Evolutionary conservation across 805 yeast species (phyloP).

Genomic region (Kuraishia cidri): DNA sequence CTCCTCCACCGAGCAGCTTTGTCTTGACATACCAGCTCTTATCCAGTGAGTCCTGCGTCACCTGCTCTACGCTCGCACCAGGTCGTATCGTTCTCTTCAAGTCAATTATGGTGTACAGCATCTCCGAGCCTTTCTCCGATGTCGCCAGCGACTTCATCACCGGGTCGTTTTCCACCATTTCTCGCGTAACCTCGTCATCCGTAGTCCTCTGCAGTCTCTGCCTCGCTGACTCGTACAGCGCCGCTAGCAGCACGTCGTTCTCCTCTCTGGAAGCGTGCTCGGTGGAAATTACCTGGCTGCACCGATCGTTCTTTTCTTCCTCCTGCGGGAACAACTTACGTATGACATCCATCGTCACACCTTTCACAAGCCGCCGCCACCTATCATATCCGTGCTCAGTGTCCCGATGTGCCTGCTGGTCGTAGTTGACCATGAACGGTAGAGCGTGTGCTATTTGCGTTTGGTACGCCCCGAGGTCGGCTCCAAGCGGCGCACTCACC

Average conservation of each 20-base stretch:
- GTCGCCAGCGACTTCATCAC: slow-evolving; percentile 18
- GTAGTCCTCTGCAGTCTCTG: slow-evolving; percentile 8
- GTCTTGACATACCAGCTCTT: slow-evolving; percentile 47
- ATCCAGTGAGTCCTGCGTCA: slow-evolving; percentile 47
- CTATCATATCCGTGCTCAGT: too few species aligned
- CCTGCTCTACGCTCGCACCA: slow-evolving; percentile 24
- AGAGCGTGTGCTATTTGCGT: slow-evolving; percentile 1
- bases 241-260: slow-evolving; percentile 26
- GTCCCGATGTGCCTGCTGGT: slow-evolving; percentile 8
- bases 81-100: slow-evolving; percentile 26
- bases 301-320: slow-evolving; percentile 1
- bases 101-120: slow-evolving; percentile 33
- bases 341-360: slow-evolving; percentile 16
- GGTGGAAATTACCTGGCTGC: slow-evolving; percentile 25
- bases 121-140: slow-evolving; percentile 20
- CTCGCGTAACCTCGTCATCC: too few species aligned
- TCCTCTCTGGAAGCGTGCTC: slow-evolving; percentile 43
- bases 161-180: slow-evolving; percentile 14
- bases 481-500: slow-evolving; percentile 1
- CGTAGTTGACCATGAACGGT: slow-evolving; percentile 12
- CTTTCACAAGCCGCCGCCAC: slow-evolving; percentile 17
- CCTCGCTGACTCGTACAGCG: slow-evolving; percentile 21
- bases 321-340: slow-evolving; percentile 15
- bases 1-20: slow-evolving; percentile 18
- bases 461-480: slow-evolving; percentile 1